phyloP scores from a whole-genome alignment of 2,329 filamentous ascomycete species.

The Fusarium buxicola region DNA sequence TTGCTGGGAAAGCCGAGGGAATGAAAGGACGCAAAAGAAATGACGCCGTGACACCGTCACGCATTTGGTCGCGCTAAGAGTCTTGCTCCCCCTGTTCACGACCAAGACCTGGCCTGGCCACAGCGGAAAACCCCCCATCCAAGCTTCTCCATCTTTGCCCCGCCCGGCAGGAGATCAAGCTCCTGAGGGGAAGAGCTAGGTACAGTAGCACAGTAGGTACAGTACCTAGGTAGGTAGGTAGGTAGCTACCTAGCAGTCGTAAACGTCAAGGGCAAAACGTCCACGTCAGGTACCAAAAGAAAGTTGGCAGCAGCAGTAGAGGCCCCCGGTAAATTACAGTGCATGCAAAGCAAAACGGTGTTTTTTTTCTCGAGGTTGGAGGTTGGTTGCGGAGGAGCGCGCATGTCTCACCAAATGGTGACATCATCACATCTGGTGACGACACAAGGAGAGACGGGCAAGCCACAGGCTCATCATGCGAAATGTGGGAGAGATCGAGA shows the following conservation, averaged over 20 bases:
- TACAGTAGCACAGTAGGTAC: background rate
- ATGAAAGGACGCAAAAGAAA: slow-evolving; percentile 36
- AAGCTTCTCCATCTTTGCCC: slow-evolving; percentile 36
- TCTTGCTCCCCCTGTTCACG: slow-evolving; percentile 21
- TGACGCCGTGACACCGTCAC: slow-evolving; percentile 43
- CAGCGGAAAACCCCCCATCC: slow-evolving; percentile 4
- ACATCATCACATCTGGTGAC: slow-evolving; percentile 56
- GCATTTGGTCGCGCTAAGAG: slow-evolving; percentile 20
- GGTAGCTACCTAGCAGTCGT: too few relatives aligned
- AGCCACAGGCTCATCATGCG: slow-evolving; percentile 43
- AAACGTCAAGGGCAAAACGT: slow-evolving; percentile 21
- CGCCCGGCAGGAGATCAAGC: slow-evolving; percentile 31
- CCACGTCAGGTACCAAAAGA: slow-evolving; percentile 14
- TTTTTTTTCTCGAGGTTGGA: background rate
- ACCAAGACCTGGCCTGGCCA: slow-evolving; percentile 4
- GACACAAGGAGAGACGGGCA: slow-evolving; percentile 44
- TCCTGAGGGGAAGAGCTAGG: slow-evolving; percentile 20
- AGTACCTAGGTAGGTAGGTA: too few relatives aligned
- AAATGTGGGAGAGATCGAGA: slow-evolving; percentile 42
- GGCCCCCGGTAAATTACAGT: too few relatives aligned
- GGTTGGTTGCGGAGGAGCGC: background rate
- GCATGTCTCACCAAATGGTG: slow-evolving; percentile 50
- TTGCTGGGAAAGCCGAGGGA: slow-evolving; percentile 27
- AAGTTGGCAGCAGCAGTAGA: slow-evolving; percentile 27
- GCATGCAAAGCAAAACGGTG: background rate